A percentile compares a stretch with the other conserved stretches of the same genome.
phyloP scores from a whole-genome alignment of 768 basidiomycete genomes.

The Phaeotremella fagi region DNA sequence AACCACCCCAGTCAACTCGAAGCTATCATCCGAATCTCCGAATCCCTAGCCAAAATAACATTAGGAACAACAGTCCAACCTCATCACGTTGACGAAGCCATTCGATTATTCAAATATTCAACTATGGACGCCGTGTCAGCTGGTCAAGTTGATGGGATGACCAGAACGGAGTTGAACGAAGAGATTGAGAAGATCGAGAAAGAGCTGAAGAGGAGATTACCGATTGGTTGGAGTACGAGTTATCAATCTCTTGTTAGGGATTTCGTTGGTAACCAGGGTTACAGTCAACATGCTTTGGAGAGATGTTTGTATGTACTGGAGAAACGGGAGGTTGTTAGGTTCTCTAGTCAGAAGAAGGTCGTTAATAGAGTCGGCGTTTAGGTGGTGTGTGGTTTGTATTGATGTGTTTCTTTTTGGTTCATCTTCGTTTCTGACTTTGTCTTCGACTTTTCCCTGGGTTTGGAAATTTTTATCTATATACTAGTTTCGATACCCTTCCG shows the following conservation, averaged over 20 bases:
- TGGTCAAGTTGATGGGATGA: slow-evolving; percentile 86
- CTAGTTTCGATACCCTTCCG: no score
- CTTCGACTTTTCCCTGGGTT: no score
- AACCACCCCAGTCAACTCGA: slow-evolving; percentile 70
- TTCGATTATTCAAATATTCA: slow-evolving; percentile 94
- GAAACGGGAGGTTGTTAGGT: slow-evolving; percentile 90
- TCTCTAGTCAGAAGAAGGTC: slow-evolving; percentile 67
- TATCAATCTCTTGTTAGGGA: slow-evolving; percentile 89
- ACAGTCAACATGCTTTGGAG: slow-evolving; percentile 83
- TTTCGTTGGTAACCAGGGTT: slow-evolving; percentile 89
- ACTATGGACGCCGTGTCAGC: slow-evolving; percentile 99
- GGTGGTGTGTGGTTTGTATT: not conserved
- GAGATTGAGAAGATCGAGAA: slow-evolving; percentile 87
- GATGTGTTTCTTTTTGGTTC: not conserved
- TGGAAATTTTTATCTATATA: no score
- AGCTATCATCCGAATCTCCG: slow-evolving; percentile 97
- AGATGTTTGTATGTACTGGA: slow-evolving; percentile 85
- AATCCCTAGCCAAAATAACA: slow-evolving; percentile 90
- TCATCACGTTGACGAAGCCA: slow-evolving; percentile 95
- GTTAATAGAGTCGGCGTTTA: slow-evolving; percentile 51
- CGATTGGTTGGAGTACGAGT: slow-evolving; percentile 94
- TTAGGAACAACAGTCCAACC: slow-evolving; percentile 78
- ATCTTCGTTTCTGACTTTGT: no score
- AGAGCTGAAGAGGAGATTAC: slow-evolving; percentile 73
- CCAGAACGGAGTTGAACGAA: slow-evolving; percentile 84